Conservation (phyloP, 2,329 filamentous ascomycete genomes). For the Zymoseptoria ardabiliae region DNA sequence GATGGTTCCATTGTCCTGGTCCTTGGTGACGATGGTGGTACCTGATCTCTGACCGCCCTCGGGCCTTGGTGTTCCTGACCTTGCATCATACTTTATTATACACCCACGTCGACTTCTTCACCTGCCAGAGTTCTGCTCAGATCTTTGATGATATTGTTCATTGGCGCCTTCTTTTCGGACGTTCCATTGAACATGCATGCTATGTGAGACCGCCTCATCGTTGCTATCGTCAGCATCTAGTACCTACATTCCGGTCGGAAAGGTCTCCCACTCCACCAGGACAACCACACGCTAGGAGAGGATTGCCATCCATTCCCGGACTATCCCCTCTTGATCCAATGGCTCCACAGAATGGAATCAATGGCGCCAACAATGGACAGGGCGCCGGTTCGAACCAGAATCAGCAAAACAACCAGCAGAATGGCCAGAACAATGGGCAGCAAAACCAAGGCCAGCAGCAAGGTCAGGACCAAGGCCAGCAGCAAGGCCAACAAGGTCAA, state of each 20-base stretch:
- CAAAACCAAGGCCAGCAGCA: background rate
- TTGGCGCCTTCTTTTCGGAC: background rate
- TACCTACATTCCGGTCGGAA: background rate
- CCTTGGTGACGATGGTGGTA: background rate
- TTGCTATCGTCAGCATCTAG: background rate
- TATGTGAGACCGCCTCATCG: background rate
- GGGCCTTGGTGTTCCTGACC: background rate
- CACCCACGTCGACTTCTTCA: background rate
- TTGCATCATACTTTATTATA: background rate
- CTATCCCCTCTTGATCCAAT: background rate
- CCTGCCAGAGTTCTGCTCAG: background rate
- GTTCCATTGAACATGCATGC: background rate
- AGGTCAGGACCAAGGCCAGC: background rate
- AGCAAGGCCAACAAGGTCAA: background rate
- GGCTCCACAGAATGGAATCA: background rate
- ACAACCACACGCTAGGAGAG: background rate
- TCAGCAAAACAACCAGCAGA: background rate
- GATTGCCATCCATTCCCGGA: background rate
- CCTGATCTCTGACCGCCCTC: background rate
- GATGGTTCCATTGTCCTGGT: background rate
- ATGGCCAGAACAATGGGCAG: too few relatives aligned
- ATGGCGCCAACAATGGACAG: background rate
- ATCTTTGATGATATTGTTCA: background rate
- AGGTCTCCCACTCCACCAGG: background rate
- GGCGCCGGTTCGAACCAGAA: too few relatives aligned